These are phyloP conservation scores for Claviceps capensis DNA, from an alignment of 2,329 filamentous ascomycete species.

Conservation along the genomic window DNA sequence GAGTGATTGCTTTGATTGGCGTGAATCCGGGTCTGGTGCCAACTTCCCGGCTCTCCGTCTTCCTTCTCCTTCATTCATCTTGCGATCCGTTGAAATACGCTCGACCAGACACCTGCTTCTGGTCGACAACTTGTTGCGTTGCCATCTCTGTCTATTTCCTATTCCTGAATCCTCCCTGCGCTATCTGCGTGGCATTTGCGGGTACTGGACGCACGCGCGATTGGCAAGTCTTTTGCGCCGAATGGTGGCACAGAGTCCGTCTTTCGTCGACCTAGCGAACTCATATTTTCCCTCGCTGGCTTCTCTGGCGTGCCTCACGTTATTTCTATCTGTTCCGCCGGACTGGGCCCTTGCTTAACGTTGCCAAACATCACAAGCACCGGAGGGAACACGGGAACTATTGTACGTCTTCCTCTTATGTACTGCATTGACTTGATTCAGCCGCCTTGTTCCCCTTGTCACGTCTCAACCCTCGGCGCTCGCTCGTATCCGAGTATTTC, in stretches of 20 bases:
- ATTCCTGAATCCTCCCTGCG: neutral
- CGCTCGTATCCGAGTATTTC: neutral
- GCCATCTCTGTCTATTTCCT: neutral
- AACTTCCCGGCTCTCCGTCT: constrained; percentile 2
- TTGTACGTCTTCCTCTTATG: neutral
- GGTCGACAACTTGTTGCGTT: neutral
- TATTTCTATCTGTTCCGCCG: neutral
- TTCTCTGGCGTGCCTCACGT: neutral
- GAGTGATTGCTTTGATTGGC: neutral
- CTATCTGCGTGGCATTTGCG: neutral
- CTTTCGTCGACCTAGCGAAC: neutral
- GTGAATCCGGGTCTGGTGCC: neutral
- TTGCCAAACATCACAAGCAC: too few relatives aligned
- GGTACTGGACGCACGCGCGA: neutral
- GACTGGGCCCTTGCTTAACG: too few relatives aligned
- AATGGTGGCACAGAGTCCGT: neutral
- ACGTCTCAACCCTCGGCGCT: neutral
- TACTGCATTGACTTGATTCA: neutral
- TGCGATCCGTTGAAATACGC: neutral
- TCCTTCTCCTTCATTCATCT: constrained; percentile 1
- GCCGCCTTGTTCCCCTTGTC: neutral
- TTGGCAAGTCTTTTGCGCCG: neutral
- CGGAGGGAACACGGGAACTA: neutral
- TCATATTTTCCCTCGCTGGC: neutral
- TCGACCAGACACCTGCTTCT: neutral